Conservation (phyloP, 2,329 filamentous ascomycete species). For the Rhynchosporium secalis region DNA sequence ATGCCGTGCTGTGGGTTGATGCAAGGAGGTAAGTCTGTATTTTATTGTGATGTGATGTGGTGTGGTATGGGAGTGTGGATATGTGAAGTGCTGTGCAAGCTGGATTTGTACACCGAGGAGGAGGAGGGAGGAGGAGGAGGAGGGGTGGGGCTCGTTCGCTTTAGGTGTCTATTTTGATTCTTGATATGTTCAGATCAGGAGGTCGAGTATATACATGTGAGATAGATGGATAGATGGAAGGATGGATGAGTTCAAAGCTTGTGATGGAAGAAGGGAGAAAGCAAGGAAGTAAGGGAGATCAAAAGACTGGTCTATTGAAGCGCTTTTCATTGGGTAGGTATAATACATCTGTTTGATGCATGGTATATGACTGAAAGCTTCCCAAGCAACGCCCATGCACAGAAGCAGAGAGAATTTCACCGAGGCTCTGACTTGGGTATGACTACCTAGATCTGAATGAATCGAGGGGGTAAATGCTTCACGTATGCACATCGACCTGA, state of each 20-base stretch:
- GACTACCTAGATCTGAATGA: background rate
- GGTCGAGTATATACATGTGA: too few relatives aligned
- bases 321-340: background rate
- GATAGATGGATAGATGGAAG: too few relatives aligned
- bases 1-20: too few relatives aligned
- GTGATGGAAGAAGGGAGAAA: background rate
- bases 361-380: background rate
- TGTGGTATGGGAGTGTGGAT: background rate
- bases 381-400: background rate
- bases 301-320: too few relatives aligned
- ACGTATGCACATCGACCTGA: background rate
- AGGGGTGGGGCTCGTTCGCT: constrained; percentile 5
- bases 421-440: background rate
- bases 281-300: too few relatives aligned
- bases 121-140: background rate
- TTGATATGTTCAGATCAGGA: background rate
- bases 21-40: background rate
- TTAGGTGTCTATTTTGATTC: background rate
- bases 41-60: background rate
- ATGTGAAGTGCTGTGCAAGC: background rate
- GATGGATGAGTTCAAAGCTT: background rate
- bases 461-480: background rate
- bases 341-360: background rate
- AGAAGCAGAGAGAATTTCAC: background rate
- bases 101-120: constrained; percentile 15